phyloP scores from a whole-genome alignment of 129 eudicot genomes.

The Flaveria sonorensis region DNA sequence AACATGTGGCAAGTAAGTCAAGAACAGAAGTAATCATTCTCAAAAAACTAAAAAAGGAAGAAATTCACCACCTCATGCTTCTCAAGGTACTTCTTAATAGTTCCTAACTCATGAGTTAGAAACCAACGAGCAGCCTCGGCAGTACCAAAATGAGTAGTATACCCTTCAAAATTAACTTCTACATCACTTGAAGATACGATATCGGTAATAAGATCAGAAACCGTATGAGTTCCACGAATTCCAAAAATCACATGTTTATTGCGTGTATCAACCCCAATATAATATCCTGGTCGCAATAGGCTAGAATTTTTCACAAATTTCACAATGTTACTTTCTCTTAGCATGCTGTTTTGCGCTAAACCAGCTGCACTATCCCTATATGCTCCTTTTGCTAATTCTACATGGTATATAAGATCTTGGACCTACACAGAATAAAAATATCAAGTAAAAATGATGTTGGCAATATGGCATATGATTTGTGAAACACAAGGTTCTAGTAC shows the following conservation, averaged over 20 bases:
- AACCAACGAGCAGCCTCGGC: constrained; percentile 99
- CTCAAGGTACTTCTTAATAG: constrained; percentile 70
- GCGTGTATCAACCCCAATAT: constrained; percentile 76
- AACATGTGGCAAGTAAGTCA: not conserved
- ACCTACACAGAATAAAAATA: constrained; percentile 43
- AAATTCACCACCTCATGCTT: constrained; percentile 68
- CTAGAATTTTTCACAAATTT: constrained; percentile 79
- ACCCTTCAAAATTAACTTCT: constrained; percentile 82
- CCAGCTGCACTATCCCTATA: constrained; percentile 65
- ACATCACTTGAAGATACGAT: constrained; percentile 78
- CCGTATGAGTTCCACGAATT: constrained; percentile 96
- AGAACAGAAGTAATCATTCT: not conserved
- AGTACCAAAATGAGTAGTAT: constrained; percentile 87
- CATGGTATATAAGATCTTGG: constrained; percentile 85
- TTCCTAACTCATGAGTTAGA: constrained; percentile 70
- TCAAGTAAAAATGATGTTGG: not conserved
- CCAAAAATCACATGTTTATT: constrained; percentile 84
- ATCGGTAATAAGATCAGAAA: constrained; percentile 86
- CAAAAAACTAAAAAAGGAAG: not conserved
- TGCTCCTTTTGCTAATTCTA: constrained; percentile 83
- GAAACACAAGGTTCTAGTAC: constrained; percentile 23
- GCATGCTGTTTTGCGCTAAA: constrained; percentile 82
- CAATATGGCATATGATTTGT: not conserved
- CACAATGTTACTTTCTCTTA: constrained; percentile 77
- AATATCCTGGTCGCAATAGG: constrained; percentile 86